Conservation (phyloP, 78 protist species). For the Salpingoeca rosetta region DNA sequence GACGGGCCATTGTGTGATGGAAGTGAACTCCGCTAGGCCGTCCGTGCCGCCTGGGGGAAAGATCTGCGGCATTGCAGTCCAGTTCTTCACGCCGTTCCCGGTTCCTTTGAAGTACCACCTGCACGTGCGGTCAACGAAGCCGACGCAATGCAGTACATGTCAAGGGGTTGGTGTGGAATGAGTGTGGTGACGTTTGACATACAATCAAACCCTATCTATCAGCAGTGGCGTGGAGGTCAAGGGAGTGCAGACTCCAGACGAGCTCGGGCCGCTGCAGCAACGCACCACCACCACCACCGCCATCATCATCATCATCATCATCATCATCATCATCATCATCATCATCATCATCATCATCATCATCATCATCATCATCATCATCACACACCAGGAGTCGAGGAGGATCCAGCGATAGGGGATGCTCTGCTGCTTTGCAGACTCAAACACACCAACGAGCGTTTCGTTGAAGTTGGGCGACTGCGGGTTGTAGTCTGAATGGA, state of each 20-base stretch:
- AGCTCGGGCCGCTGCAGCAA: too few relatives aligned
- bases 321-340: too few relatives aligned
- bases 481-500: not conserved
- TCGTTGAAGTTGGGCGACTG: not conserved
- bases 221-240: too few relatives aligned
- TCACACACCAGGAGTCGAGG: not conserved
- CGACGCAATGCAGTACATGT: too few relatives aligned
- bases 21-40: not conserved
- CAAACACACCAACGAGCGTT: not conserved
- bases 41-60: not conserved
- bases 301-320: too few relatives aligned
- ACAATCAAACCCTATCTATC: too few relatives aligned
- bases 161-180: too few relatives aligned
- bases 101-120: not conserved
- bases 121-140: not conserved
- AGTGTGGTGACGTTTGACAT: too few relatives aligned
- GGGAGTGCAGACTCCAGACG: too few relatives aligned
- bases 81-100: not conserved
- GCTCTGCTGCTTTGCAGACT: not conserved
- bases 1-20: not conserved
- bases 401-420: not conserved
- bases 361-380: too few relatives aligned
- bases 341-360: too few relatives aligned
- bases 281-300: too few relatives aligned
- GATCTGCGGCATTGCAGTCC: not conserved